Conservation (phyloP, 805 yeast species). For the Monosporozyma aquatica region DNA sequence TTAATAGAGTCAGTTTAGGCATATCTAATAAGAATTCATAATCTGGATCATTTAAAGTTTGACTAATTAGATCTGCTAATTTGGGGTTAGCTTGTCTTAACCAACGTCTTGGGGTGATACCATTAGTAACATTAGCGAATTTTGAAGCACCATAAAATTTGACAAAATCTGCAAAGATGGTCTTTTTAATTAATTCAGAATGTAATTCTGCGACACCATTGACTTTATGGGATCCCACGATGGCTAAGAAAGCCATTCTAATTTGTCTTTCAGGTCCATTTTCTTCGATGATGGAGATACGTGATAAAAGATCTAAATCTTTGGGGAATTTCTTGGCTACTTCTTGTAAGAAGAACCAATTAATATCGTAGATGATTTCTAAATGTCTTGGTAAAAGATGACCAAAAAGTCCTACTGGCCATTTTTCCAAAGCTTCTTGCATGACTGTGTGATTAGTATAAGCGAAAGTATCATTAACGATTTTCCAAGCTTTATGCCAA, state of each 20-base stretch:
- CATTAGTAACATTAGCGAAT: slow-evolving; percentile 88
- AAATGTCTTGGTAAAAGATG: slow-evolving; percentile 81
- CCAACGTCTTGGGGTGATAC: slow-evolving; percentile 96
- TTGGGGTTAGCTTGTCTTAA: slow-evolving; percentile 85
- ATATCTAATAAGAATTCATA: slow-evolving; percentile 63
- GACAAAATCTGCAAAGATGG: slow-evolving; percentile 86
- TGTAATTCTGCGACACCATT: slow-evolving; percentile 95
- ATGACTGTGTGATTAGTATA: slow-evolving; percentile 93
- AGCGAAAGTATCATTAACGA: slow-evolving; percentile 73
- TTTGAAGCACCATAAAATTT: slow-evolving; percentile 70
- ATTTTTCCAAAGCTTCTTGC: slow-evolving; percentile 90
- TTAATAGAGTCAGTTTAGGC: slow-evolving; percentile 56
- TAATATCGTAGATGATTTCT: slow-evolving; percentile 82
- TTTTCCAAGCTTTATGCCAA: slow-evolving; percentile 82
- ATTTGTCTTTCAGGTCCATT: slow-evolving; percentile 57
- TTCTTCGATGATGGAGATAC: slow-evolving; percentile 84
- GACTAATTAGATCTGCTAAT: slow-evolving; percentile 62
- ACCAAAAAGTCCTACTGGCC: slow-evolving; percentile 81
- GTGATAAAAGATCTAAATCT: slow-evolving; percentile 49
- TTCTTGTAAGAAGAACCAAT: slow-evolving; percentile 62
- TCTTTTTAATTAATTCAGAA: slow-evolving; percentile 80
- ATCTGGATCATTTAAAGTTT: slow-evolving; percentile 49
- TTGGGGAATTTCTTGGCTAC: slow-evolving; percentile 73
- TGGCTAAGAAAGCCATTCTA: slow-evolving; percentile 87
- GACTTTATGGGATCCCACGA: slow-evolving; percentile 85